phyloP scores from a whole-genome alignment of 1,284 basidiomycete genomes.

The Cryptococcus jaspeensis region DNA sequence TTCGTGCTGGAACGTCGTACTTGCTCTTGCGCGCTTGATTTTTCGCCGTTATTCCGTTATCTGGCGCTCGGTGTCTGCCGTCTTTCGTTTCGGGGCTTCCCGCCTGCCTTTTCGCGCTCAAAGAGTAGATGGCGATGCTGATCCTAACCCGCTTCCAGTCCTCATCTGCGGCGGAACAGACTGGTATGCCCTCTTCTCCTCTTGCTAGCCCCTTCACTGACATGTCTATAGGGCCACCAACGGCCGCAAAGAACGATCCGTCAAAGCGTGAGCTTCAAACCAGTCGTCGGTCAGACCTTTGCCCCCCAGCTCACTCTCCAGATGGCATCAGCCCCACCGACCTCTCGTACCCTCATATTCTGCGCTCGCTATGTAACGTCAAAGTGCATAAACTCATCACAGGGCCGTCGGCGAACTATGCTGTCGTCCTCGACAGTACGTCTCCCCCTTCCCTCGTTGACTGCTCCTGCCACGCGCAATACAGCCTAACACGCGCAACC shows the following conservation, averaged over 20 bases:
- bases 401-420: constrained; percentile 65
- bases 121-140: not conserved
- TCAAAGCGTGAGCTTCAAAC: constrained; percentile 12
- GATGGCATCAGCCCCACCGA: constrained; percentile 54
- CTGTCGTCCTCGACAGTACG: constrained; percentile 63
- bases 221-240: constrained; percentile 27
- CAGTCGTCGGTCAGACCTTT: too few relatives aligned
- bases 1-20: not conserved
- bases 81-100: too few relatives aligned
- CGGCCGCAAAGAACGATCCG: constrained; percentile 27
- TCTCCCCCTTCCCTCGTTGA: constrained; percentile 16
- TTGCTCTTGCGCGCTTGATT: not conserved
- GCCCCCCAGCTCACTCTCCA: not conserved
- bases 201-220: not conserved
- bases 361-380: constrained; percentile 81
- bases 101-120: not conserved
- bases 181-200: constrained; percentile 17
- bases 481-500: not conserved
- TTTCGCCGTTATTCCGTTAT: too few relatives aligned
- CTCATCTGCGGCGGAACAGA: constrained; percentile 29
- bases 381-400: constrained; percentile 69
- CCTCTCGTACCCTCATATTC: constrained; percentile 78
- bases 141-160: constrained; percentile 15
- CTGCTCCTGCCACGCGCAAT: constrained; percentile 13
- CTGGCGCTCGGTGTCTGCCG: too few relatives aligned